Evolutionary conservation across 2,329 filamentous ascomycete species (phyloP).

Genomic region (Exophiala dermatitidis): DNA sequence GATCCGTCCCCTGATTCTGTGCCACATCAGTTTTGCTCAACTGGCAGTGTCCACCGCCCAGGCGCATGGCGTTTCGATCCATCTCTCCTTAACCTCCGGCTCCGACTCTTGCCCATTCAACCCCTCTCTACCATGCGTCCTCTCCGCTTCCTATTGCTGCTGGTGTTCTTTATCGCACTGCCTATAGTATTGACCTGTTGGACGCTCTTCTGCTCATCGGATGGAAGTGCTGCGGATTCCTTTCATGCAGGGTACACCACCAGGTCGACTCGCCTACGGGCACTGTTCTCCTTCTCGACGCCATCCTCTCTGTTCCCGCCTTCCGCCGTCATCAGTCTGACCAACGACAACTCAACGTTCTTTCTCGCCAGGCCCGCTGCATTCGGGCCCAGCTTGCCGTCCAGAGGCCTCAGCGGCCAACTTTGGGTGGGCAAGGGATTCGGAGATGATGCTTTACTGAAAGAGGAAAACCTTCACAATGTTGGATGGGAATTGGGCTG

Average conservation of each 20-base stretch:
- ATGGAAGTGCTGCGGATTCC: constrained; percentile 24
- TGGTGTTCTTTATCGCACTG: constrained; percentile 43
- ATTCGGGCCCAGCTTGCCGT: constrained; percentile 74
- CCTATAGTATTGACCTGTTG: constrained; percentile 44
- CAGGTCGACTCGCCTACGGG: constrained; percentile 44
- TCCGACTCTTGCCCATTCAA: constrained; percentile 3
- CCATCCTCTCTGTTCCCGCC: constrained; percentile 88
- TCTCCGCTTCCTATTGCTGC: constrained; percentile 40
- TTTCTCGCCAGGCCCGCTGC: constrained; percentile 89
- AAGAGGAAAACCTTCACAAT: constrained; percentile 45
- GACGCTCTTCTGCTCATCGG: constrained; percentile 35
- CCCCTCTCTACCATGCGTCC: constrained; percentile 37
- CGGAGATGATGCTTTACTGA: constrained; percentile 64
- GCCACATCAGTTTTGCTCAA: neutral
- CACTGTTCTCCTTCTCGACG: constrained; percentile 63
- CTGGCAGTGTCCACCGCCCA: neutral
- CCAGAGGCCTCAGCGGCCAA: constrained; percentile 73
- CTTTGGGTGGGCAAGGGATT: constrained; percentile 93
- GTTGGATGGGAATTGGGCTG: constrained; percentile 84
- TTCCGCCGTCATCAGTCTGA: constrained; percentile 90
- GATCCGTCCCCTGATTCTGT: neutral
- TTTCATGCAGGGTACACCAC: constrained; percentile 35
- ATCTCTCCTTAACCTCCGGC: constrained; percentile 10
- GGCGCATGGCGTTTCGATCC: constrained; percentile 13
- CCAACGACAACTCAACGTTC: constrained; percentile 95